Conservation (phyloP, 2,329 filamentous ascomycete genomes). For the Colletotrichum nymphaeae region DNA sequence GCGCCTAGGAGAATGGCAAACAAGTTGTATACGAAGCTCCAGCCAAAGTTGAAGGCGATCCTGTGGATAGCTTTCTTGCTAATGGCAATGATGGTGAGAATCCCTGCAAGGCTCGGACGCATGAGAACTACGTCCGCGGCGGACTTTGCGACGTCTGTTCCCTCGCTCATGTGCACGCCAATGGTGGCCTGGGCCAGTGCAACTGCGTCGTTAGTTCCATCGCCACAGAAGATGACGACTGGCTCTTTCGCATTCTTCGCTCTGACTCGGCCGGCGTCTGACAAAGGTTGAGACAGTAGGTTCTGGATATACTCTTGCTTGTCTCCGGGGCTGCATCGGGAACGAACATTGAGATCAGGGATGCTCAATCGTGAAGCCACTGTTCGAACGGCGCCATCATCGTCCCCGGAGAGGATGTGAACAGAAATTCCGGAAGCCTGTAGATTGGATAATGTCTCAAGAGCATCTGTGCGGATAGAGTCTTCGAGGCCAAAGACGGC, state of each 20-base stretch:
- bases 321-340: constrained; percentile 57
- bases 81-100: constrained; percentile 69
- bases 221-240: constrained; percentile 76
- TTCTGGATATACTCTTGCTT: constrained; percentile 58
- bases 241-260: constrained; percentile 38
- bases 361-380: constrained; percentile 56
- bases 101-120: constrained; percentile 62
- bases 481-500: constrained; percentile 62
- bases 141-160: constrained; percentile 72
- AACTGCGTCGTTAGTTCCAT: constrained; percentile 83
- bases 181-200: constrained; percentile 78
- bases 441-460: constrained; percentile 48
- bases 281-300: constrained; percentile 42
- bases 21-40: constrained; percentile 78
- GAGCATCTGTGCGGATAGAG: constrained; percentile 55
- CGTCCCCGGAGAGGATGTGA: constrained; percentile 65
- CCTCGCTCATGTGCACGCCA: constrained; percentile 74
- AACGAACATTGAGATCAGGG: constrained; percentile 47
- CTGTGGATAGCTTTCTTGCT: constrained; percentile 56
- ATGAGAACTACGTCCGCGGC: constrained; percentile 79
- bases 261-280: neutral
- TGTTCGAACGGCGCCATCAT: constrained; percentile 58
- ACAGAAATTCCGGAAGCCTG: constrained; percentile 52
- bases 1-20: constrained; percentile 75
- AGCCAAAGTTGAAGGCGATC: constrained; percentile 76